Evolutionary conservation across 768 basidiomycete species (phyloP).

Genomic region (Agrocybe pediades): DNA sequence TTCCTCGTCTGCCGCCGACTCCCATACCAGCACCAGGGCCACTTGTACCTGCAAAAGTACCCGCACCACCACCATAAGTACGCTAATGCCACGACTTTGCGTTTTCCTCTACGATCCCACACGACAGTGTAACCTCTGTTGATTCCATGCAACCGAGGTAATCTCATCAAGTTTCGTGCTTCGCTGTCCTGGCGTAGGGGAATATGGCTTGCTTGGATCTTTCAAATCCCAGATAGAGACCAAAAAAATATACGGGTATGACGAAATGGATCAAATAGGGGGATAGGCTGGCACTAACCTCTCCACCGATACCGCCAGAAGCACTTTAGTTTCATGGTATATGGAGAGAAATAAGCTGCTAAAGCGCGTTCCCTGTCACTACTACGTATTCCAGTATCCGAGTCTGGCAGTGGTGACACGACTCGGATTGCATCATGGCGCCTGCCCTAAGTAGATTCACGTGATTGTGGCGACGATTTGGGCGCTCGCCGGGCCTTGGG

Average conservation of each 20-base stretch:
- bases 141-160: conserved; percentile 95
- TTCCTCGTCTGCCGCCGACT: conserved; percentile 83
- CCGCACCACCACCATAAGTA: conserved; percentile 89
- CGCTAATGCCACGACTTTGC: conserved; percentile 89
- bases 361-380: not conserved
- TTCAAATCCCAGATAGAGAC: conserved; percentile 97
- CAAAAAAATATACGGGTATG: conserved; percentile 39
- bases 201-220: conserved; percentile 88
- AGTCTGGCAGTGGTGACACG: too few relatives aligned
- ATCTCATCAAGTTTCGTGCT: conserved; percentile 92
- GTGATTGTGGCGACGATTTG: too few relatives aligned
- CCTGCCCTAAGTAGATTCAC: too few relatives aligned
- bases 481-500: too few relatives aligned
- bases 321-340: conserved; percentile 76
- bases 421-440: too few relatives aligned
- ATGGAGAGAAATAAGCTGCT: conserved; percentile 8
- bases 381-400: too few relatives aligned
- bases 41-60: conserved; percentile 63
- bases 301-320: conserved; percentile 88
- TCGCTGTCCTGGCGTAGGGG: conserved; percentile 73
- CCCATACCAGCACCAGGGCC: conserved; percentile 64
- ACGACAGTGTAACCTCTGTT: conserved; percentile 93
- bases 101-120: conserved; percentile 93
- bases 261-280: conserved; percentile 2
- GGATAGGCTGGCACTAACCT: conserved; percentile 50